Base-by-base conservation (phyloP, 768 basidiomycete species). In the Rubroboletus satanas region DNA sequence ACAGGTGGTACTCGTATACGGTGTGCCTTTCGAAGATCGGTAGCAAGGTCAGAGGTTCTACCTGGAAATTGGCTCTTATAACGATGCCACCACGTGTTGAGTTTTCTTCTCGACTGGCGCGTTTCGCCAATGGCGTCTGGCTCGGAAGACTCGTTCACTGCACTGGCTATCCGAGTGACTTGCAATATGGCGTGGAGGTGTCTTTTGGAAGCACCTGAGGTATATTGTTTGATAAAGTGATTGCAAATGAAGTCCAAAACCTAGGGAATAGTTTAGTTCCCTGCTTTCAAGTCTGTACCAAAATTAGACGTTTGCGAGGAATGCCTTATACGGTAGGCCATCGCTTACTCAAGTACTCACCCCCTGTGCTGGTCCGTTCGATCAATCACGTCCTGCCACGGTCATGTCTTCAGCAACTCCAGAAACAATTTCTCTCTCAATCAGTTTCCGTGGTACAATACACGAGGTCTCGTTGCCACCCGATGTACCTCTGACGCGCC, bases 391-490 rank as follows among this genome's bases (percentile, higher is more conserved):
- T 49, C 21, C 15, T 17, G 5, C 47, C 35, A 28, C 42, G 37
- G 11, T 18, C 50, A 65, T 64, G 59, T 58, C 64, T 23, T 41
- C 51, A 17, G 32, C 52, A 21, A 42, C 49, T 28, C 15, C 51
- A 18, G 49, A 56, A 31, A 38, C 31, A 21, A 58, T 70, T 17
- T 51, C 55, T 2, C 10, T 70, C 23, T 56, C 60, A 2, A 64
- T 87, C 52, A 61, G 72, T 26, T 77, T 80, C 63, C 80, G 84
- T 4, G 83, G 85, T 3, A 67, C 62, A 39, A 61, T 71, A 1
- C 73, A 87, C 62, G 46, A 65, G 2, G 58, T 89, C n/a, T 75
- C 78, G 0, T 61, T 87, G 0, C 71, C 73, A n/a, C 68, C 77
- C 0, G 74, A 83, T 39, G 74, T 73, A 45, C 78, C 86, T 3